Evolutionary conservation across 148 eudicot genomes (phyloP), one percentile per base, ranked within the genome.

Genomic region (Linanthus parryae): DNA sequence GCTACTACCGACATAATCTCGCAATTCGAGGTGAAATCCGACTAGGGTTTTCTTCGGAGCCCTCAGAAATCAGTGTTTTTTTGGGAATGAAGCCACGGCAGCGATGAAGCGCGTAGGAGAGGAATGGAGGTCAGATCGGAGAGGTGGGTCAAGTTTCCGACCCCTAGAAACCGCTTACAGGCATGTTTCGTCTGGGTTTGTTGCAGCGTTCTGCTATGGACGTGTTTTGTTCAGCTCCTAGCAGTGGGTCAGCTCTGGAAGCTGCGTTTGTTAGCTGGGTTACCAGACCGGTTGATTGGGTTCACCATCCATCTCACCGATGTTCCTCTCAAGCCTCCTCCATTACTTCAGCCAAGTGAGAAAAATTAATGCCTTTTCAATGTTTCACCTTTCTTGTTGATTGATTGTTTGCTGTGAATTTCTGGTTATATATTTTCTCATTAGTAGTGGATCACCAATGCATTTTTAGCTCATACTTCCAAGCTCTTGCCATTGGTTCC

Each of bases 161-260:
- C 82, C 24, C 88, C 67, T 29, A 73, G 85, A 54, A 82, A 88
- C 15, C 79, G 95, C 28, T 67, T 91, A 24, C 80, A 77, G 61
- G 89, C 78, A 28, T 91, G 95, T 86, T 91, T 91, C 63, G 65
- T 91, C 31, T 72, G 86, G 75, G 77, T 86, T 57, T 91, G 92
- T 64, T 83, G 86, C 6, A 86, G 86, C 59, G 81, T 91, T 76
- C 58, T 91, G 61, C 70, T 91, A 43, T 91, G 95, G 95, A 91
- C 97, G 44, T 81, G 88, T 68, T 67, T 91, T 68, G 82, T 83
- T 67, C 97, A 91, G 54, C 86, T 91, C 39, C 73, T 91, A 39
- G 85, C 95, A 0, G 79, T 85, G 54, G 77, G 74, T 8, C 82
- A 83, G 72, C 77, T 91, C 10, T 86, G 92, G 92, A 76, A 74